These are phyloP conservation scores for Elsinoe fawcettii DNA, from an alignment of 2,329 filamentous ascomycete species.

Conservation along the genomic window DNA sequence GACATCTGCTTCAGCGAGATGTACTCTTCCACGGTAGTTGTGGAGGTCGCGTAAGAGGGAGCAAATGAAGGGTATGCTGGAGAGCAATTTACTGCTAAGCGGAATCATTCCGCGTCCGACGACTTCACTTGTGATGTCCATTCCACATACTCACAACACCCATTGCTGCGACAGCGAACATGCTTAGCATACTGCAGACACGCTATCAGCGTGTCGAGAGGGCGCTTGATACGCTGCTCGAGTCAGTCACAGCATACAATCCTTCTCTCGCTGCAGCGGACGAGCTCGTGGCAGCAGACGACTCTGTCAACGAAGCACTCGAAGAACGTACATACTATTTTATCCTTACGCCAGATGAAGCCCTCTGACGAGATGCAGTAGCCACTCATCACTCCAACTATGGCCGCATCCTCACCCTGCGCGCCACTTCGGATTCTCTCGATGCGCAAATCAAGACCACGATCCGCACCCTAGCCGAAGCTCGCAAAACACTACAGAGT, in stretches of 20 bases:
- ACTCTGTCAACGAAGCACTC: constrained; percentile 57
- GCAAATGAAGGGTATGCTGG: neutral
- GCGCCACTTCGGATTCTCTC: constrained; percentile 54
- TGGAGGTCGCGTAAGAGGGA: neutral
- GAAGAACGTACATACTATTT: constrained; percentile 47
- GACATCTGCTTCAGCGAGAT: too few relatives aligned
- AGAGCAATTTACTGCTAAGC: neutral
- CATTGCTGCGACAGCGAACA: constrained; percentile 19
- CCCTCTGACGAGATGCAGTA: constrained; percentile 40
- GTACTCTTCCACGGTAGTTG: too few relatives aligned
- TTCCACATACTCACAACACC: neutral
- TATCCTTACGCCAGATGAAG: neutral
- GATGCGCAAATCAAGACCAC: constrained; percentile 67
- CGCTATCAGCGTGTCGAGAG: constrained; percentile 41
- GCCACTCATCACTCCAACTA: constrained; percentile 69
- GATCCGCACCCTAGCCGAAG: constrained; percentile 59
- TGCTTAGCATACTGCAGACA: constrained; percentile 36
- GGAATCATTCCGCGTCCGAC: neutral
- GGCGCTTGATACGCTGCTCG: constrained; percentile 58
- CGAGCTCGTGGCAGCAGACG: constrained; percentile 64
- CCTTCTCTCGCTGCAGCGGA: constrained; percentile 60
- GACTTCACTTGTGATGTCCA: neutral
- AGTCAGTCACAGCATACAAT: constrained; percentile 76
- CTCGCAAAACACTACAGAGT: constrained; percentile 63
- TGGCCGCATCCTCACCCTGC: constrained; percentile 60